phyloP scores from a whole-genome alignment of 1,139 yeast species.

The Sugiyamaella castrensis region DNA sequence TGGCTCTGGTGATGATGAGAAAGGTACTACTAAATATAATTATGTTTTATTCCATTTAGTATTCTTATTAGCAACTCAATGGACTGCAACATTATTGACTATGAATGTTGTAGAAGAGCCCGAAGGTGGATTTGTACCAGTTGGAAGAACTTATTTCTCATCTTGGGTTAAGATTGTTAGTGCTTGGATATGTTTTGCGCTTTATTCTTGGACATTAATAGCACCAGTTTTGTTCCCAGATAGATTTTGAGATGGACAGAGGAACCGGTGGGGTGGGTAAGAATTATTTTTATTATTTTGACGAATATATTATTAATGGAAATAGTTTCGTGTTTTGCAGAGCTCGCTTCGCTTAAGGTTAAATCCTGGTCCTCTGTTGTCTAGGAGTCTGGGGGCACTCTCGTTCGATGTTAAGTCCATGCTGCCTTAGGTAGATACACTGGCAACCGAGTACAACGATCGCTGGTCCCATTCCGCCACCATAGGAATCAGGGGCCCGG shows the following conservation, averaged over 20 bases:
- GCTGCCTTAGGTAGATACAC: too few relatives aligned
- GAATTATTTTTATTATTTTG: neutral
- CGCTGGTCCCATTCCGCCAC: too few relatives aligned
- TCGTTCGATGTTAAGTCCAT: too few relatives aligned
- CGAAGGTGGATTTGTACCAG: constrained; percentile 89
- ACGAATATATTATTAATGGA: too few relatives aligned
- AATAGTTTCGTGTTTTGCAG: too few relatives aligned
- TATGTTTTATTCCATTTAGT: constrained; percentile 86
- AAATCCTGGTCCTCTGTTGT: too few relatives aligned
- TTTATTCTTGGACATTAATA: constrained; percentile 86
- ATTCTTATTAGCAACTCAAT: constrained; percentile 93
- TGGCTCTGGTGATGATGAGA: constrained; percentile 56
- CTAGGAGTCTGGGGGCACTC: too few relatives aligned
- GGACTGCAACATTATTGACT: constrained; percentile 90
- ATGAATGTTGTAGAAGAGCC: constrained; percentile 85
- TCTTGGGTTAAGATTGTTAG: constrained; percentile 92
- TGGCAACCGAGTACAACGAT: too few relatives aligned
- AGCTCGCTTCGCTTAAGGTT: too few relatives aligned
- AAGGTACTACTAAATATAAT: constrained; percentile 71
- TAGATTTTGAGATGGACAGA: constrained; percentile 53
- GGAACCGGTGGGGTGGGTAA: too few relatives aligned
- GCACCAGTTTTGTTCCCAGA: constrained; percentile 94
- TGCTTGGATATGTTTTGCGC: constrained; percentile 84
- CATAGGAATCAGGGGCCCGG: too few relatives aligned
- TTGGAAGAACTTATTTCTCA: constrained; percentile 93